Conservation (phyloP, 1,139 yeast genomes). For the Lodderomyces orthopsilosis region DNA sequence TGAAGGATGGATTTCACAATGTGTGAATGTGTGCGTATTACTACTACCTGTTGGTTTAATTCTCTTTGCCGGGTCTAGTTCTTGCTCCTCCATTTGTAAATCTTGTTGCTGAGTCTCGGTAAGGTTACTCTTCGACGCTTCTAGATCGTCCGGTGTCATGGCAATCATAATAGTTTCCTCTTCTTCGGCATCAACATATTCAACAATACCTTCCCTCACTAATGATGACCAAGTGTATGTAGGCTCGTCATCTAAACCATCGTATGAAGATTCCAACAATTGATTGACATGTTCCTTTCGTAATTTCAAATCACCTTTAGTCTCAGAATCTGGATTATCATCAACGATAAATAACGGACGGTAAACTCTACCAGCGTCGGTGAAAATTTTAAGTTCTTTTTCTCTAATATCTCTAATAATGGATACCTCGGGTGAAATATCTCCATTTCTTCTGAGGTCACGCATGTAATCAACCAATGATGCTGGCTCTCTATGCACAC, state of each 20-base stretch:
- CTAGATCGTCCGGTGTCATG: conserved; percentile 96
- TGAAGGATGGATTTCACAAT: conserved; percentile 98
- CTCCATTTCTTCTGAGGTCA: conserved; percentile 91
- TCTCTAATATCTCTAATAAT: conserved; percentile 96
- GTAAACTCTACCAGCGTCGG: conserved; percentile 98
- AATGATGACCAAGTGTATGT: conserved; percentile 83
- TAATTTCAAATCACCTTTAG: conserved; percentile 76
- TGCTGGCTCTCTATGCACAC: conserved; percentile 96
- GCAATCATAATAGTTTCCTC: conserved; percentile 98
- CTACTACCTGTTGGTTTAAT: conserved; percentile 67
- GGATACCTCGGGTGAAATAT: conserved; percentile 93
- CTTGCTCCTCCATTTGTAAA: conserved; percentile 47
- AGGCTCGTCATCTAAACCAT: conserved; percentile 57
- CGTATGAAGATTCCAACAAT: conserved; percentile 62
- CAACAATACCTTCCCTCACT: conserved; percentile 83
- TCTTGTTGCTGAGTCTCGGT: conserved; percentile 40
- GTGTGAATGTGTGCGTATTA: conserved; percentile 84
- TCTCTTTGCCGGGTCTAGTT: conserved; percentile 79
- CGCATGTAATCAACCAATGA: conserved; percentile 87
- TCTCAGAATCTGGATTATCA: conserved; percentile 74
- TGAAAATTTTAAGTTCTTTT: conserved; percentile 89
- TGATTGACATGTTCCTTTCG: conserved; percentile 80
- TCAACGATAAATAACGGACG: conserved; percentile 91
- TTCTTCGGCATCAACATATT: conserved; percentile 95
- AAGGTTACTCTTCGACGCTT: conserved; percentile 54